Evolutionary conservation across 306 rosid genomes (phyloP), one percentile per base, ranked within the genome.

Genomic region (Aeschynomene evenia): DNA sequence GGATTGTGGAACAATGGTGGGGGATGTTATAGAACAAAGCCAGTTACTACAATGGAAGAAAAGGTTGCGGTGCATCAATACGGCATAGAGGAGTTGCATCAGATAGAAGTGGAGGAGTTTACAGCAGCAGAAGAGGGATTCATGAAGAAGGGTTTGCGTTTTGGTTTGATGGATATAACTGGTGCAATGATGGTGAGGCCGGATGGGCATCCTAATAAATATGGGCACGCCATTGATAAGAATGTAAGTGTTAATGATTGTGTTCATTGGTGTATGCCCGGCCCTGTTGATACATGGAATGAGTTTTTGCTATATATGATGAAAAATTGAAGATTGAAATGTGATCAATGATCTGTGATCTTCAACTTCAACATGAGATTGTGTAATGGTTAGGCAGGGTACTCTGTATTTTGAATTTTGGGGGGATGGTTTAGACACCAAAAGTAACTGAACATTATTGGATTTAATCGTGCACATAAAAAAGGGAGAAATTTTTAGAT

Each of bases 191-290:
- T 84, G 52, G 59, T 87, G 84, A 83, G 99, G 68, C 91, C 96
- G 9, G 97, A 94, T 78, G 99, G 88, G 46, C 99, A 94, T 76
- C 99, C 99, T 5, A 76, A 84, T 57, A 85, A 48, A 71, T 83
- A 81, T 13, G 85, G 87, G 4, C 87, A 63, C 5, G 58, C 82
- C 0, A 50, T 56, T 19, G 78, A 63, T 9, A 68, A 62, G 64
- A 85, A 87, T 68, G 37, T 36, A 34, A 79, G 66, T 0, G 0
- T 81, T 1, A 92, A 89, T 0, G 99, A 94, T 70, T 94, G 99
- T 36, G 95, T 90, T 73, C 99, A 94, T 66, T 94, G 99, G 99
- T 94, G 99, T 48, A 42, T 87, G 85, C 99, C 99, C 0, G 99
- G 98, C 1, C 98, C 98, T 23, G 59, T 94, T 80, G 98, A 94